Conservation (phyloP, 2,329 filamentous ascomycete species). For the Kalaharituber pfeilii region DNA sequence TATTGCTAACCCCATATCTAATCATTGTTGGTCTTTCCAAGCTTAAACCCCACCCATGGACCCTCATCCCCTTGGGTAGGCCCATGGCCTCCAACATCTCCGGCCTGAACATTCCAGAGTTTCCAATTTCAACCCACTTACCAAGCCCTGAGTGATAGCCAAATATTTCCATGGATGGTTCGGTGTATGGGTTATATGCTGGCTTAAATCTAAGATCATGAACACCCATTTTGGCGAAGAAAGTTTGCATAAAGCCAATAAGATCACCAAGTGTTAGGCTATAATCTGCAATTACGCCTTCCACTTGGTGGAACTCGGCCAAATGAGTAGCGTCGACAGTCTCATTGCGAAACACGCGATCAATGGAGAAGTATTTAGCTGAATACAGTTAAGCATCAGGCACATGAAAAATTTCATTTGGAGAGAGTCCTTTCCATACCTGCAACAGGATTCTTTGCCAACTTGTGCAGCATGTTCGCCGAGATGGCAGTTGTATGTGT, state of each 20-base stretch:
- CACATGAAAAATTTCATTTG: neutral
- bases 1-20: constrained; percentile 64
- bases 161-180: constrained; percentile 97
- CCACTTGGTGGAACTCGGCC: constrained; percentile 95
- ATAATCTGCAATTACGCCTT: constrained; percentile 96
- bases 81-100: constrained; percentile 97
- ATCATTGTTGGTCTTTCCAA: constrained; percentile 97
- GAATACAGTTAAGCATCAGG: constrained; percentile 30
- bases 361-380: constrained; percentile 95
- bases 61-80: constrained; percentile 72
- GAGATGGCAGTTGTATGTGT: constrained; percentile 93
- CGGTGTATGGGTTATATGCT: constrained; percentile 87
- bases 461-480: constrained; percentile 74
- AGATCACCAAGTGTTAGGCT: constrained; percentile 78
- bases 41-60: constrained; percentile 85
- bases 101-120: constrained; percentile 95
- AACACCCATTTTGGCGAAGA: constrained; percentile 94
- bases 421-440: neutral
- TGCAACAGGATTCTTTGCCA: constrained; percentile 57
- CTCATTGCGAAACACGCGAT: constrained; percentile 95
- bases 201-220: constrained; percentile 82
- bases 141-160: constrained; percentile 75
- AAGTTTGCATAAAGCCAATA: constrained; percentile 86
- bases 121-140: constrained; percentile 94
- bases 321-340: constrained; percentile 92